These are phyloP conservation scores for Filobasidium wieringae DNA, from an alignment of 768 basidiomycete species.

Conservation along the genomic window DNA sequence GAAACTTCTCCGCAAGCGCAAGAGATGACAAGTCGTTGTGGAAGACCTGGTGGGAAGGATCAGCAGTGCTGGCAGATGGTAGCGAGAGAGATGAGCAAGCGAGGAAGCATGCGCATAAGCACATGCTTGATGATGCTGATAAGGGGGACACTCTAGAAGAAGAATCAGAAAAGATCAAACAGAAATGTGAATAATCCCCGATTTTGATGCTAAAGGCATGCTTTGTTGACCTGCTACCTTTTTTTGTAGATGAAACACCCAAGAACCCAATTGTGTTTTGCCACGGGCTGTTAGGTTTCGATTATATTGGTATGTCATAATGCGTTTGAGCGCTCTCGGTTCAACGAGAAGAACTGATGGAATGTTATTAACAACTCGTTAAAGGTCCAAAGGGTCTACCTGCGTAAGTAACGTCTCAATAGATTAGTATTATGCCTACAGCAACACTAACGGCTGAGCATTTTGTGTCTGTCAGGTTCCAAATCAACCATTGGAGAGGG, in stretches of 20 bases:
- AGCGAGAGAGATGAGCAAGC: constrained; percentile 5
- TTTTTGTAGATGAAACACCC: constrained; percentile 55
- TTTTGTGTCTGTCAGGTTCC: constrained; percentile 50
- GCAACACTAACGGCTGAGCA: neutral
- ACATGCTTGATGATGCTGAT: constrained; percentile 49
- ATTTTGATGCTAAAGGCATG: constrained; percentile 1
- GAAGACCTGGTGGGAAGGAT: constrained; percentile 13
- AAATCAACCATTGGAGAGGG: constrained; percentile 92
- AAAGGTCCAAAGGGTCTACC: constrained; percentile 31
- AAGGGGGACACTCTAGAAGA: constrained; percentile 45
- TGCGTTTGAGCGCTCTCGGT: neutral
- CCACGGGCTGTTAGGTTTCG: constrained; percentile 62
- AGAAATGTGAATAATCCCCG: constrained; percentile 52
- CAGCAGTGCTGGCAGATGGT: neutral
- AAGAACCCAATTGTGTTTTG: constrained; percentile 85
- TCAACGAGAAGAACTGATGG: neutral
- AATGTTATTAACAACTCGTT: neutral
- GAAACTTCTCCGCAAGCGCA: neutral
- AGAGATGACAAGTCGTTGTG: constrained; percentile 6
- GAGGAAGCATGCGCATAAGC: constrained; percentile 28
- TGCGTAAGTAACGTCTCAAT: constrained; percentile 16
- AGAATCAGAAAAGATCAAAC: constrained; percentile 44
- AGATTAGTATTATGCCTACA: neutral
- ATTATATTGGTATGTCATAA: constrained; percentile 24
- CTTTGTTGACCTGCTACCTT: constrained; percentile 1